phyloP scores from a whole-genome alignment of 805 yeast genomes.

The Danielia reshetovae region DNA sequence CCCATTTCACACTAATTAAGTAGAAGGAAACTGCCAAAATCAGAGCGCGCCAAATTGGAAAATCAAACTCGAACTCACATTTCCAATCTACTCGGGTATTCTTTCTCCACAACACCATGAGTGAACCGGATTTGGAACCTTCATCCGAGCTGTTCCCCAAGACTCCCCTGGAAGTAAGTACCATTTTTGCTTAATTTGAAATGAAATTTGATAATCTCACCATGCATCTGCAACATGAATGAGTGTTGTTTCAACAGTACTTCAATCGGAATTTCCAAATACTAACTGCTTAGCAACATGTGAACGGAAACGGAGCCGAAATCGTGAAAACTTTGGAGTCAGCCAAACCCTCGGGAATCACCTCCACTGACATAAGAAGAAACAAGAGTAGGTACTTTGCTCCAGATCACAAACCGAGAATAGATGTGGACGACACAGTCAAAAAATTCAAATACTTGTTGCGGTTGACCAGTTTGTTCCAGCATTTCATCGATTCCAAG shows the following conservation, averaged over 20 bases:
- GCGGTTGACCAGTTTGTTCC: conserved; percentile 62
- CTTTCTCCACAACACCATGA: neutral
- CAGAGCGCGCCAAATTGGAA: neutral
- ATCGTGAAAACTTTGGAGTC: no score
- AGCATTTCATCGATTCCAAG: conserved; percentile 63
- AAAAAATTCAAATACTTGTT: conserved; percentile 64
- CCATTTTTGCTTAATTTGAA: no score
- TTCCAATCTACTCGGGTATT: neutral
- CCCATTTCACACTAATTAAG: no score
- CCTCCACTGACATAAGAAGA: neutral
- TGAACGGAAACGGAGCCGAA: no score
- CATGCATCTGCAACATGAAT: no score
- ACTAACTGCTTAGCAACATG: neutral
- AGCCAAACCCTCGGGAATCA: no score
- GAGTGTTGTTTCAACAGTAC: neutral
- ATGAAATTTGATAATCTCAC: no score
- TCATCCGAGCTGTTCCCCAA: conserved; percentile 8
- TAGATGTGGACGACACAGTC: conserved; percentile 57
- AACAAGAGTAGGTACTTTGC: conserved; percentile 26
- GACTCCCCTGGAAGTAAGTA: conserved; percentile 16
- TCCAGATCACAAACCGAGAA: conserved; percentile 31
- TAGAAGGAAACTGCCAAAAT: no score
- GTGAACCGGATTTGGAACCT: neutral
- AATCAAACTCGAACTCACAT: neutral
- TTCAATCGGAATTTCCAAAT: neutral